These are phyloP conservation scores for Pythium rishiriense DNA, from an alignment of 352 stramenopile genomes.

Conservation along the genomic window DNA sequence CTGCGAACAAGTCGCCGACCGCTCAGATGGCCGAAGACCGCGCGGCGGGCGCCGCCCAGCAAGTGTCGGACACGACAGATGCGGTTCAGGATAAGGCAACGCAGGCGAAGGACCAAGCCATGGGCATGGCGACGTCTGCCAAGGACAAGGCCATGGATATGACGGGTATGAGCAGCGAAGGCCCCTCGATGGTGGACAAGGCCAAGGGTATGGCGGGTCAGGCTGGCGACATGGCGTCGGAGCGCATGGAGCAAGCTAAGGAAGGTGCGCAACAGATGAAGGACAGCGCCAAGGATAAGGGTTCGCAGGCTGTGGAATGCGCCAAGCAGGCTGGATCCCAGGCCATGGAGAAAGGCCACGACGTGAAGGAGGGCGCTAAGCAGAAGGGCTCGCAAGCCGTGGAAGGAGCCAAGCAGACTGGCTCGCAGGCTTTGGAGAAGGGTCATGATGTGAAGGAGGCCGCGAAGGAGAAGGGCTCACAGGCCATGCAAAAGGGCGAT, in stretches of 20 bases:
- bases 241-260: constrained; percentile 26
- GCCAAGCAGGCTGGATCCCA: constrained; percentile 25
- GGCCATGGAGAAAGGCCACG: constrained; percentile 17
- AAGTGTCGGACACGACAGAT: constrained; percentile 23
- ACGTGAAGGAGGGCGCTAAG: constrained; percentile 19
- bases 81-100: constrained; percentile 26
- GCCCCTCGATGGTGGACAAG: constrained; percentile 20
- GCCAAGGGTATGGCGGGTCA: constrained; percentile 28
- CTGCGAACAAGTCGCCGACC: constrained; percentile 44
- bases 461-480: constrained; percentile 18
- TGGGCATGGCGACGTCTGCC: constrained; percentile 28
- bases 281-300: constrained; percentile 26
- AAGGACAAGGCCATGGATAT: constrained; percentile 27
- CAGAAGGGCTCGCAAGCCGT: constrained; percentile 18
- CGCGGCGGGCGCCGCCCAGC: constrained; percentile 13
- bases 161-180: constrained; percentile 18
- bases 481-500: constrained; percentile 20
- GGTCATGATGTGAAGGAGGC: constrained; percentile 8
- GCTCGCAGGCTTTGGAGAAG: constrained; percentile 16
- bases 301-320: constrained; percentile 20
- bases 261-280: constrained; percentile 25
- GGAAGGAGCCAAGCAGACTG: constrained; percentile 25
- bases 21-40: constrained; percentile 43
- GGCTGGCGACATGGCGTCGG: constrained; percentile 25
- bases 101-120: constrained; percentile 22